Percentiles rank a stretch among this genome's conserved stretches.
phyloP scores from a whole-genome alignment of 2,329 filamentous ascomycete species.

The Trichoderma cornu-damae region DNA sequence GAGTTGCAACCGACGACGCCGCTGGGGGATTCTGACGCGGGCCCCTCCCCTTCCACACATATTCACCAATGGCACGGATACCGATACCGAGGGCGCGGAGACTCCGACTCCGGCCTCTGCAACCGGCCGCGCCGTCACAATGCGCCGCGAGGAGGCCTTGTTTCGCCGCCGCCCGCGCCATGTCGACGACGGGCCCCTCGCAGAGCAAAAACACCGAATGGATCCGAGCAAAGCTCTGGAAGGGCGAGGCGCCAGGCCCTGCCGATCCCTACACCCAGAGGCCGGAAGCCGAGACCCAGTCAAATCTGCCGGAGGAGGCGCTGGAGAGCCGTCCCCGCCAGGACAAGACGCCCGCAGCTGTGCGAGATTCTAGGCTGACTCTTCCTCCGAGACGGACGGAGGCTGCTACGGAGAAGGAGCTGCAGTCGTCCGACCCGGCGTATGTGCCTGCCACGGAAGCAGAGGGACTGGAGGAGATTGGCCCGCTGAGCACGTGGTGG shows the following conservation, averaged over 20 bases:
- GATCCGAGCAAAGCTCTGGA: slow-evolving; percentile 39
- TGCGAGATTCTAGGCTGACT: slow-evolving; percentile 30
- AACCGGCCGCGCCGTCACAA: slow-evolving; percentile 24
- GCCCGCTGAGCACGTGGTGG: slow-evolving; percentile 49
- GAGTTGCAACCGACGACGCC: not conserved
- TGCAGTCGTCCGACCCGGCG: slow-evolving; percentile 28
- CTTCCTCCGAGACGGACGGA: slow-evolving; percentile 34
- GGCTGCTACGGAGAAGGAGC: slow-evolving; percentile 31
- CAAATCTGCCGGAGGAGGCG: slow-evolving; percentile 32
- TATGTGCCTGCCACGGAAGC: slow-evolving; percentile 46
- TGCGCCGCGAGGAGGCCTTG: slow-evolving; percentile 26
- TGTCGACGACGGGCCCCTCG: slow-evolving; percentile 34
- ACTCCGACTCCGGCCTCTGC: slow-evolving; percentile 33
- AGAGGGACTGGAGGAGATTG: slow-evolving; percentile 44
- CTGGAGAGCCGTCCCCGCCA: slow-evolving; percentile 21
- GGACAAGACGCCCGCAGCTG: slow-evolving; percentile 26
- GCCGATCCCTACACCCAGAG: slow-evolving; percentile 38
- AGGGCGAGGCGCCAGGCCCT: slow-evolving; percentile 36
- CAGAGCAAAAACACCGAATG: slow-evolving; percentile 34
- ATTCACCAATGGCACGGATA: slow-evolving; percentile 40
- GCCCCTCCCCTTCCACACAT: not conserved
- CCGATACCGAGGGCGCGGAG: slow-evolving; percentile 38
- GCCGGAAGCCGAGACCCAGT: slow-evolving; percentile 25
- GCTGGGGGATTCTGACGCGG: not conserved
- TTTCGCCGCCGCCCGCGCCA: slow-evolving; percentile 27